Evolutionary conservation across 2,329 filamentous ascomycete genomes (phyloP), one percentile per base, ranked within the genome.

Genomic region (Magnaporthiopsis incrustans): DNA sequence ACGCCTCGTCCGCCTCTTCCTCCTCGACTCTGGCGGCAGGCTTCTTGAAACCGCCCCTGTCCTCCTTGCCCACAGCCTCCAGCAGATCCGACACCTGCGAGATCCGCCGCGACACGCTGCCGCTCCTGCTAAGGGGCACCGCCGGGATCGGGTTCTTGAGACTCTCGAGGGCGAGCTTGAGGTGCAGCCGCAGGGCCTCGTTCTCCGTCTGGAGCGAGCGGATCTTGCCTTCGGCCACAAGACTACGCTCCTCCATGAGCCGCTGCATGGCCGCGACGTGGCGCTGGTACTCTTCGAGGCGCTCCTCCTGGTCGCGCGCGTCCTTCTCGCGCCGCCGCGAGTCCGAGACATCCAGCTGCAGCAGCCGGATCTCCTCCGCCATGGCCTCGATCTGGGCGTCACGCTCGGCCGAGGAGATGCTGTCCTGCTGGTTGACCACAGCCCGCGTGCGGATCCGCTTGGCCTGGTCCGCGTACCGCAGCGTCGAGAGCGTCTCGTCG

Each of bases 371-470:
- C 69, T 96, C 95, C 72, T 97, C 94, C 12, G 92, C 89, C 95
- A 99, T 98, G 71, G 92, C 90, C 1, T 86, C 82, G 71, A 99
- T 97, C 76, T 98, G 92, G 4, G 92, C 92, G 76, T 99, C 95
- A 68, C 96, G 88, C 77, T 98, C 91, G 0, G 94, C 95, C 18
- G 92, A 89, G 12, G 91, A 94, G 69, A 97, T 89, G 70, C 92
- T 90, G 76, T 97, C 93, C 77, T 99, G 92, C 57, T 63, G 62
- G 79, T 99, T 99, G 76, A 99, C 90, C 62, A 99, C 95, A 65
- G 95, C 95, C 76, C 99, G 95, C 79, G 99, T 99, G 91, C 98
- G 98, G 83, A 99, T 99, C 71, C 95, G 88, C 79, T 99, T 99
- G 32, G 95, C 95, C 10, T 92, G 97, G 74, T 99, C 94, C 64